Evolutionary conservation across 495 filamentous ascomycete species (phyloP).

Genomic region (Chaetomium fimeti): DNA sequence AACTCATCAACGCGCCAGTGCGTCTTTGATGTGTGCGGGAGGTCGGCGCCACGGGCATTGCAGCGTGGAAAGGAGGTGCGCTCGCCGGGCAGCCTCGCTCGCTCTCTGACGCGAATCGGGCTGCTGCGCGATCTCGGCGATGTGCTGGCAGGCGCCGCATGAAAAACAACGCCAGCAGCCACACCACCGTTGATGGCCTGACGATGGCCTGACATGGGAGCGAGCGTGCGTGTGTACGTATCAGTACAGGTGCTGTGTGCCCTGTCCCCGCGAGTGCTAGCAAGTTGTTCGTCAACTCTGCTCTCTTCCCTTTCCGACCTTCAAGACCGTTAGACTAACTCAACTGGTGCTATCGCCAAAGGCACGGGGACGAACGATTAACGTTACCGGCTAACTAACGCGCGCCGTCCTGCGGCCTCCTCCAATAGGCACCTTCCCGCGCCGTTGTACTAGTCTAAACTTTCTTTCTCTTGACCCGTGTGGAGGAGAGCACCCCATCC

Average conservation of each 20-base stretch:
- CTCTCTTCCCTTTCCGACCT: neutral
- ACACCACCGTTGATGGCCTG: neutral
- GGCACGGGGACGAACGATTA: neutral
- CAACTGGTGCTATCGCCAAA: no score
- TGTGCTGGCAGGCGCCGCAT: constrained; percentile 6
- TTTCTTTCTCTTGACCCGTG: neutral
- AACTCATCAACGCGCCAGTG: no score
- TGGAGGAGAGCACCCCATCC: neutral
- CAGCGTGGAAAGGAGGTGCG: no score
- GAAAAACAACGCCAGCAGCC: neutral
- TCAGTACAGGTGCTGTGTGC: no score
- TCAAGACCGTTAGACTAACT: neutral
- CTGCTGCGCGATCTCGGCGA: neutral
- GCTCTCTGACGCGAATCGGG: neutral
- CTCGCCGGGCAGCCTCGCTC: neutral
- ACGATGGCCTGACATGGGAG: no score
- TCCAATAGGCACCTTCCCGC: neutral
- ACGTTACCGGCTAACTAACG: neutral
- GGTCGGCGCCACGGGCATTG: no score
- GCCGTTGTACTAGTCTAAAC: neutral
- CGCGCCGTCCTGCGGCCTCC: neutral
- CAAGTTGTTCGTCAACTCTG: no score
- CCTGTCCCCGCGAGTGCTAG: no score
- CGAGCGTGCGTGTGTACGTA: no score
- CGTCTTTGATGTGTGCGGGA: no score